phyloP scores from a whole-genome alignment of 352 stramenopile species.

The Phytophthora pluvialis region DNA sequence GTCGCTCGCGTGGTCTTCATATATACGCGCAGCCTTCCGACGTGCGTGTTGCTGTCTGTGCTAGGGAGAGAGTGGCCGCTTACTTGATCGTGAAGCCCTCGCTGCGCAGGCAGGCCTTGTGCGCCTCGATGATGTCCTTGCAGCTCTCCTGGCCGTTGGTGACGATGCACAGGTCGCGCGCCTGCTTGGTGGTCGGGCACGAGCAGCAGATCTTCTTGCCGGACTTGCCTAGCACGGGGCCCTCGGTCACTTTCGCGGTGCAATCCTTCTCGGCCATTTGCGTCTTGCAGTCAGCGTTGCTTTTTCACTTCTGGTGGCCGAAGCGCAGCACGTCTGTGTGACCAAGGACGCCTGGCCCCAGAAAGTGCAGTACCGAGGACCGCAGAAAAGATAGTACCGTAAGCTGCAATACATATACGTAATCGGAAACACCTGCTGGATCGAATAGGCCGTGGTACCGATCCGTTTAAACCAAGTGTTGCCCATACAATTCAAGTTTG shows the following conservation, averaged over 20 bases:
- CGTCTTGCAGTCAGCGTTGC: background rate
- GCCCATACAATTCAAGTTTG: background rate
- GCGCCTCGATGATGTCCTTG: conserved; percentile 96
- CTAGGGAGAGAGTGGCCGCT: background rate
- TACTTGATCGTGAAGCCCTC: conserved; percentile 97
- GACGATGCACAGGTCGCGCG: conserved; percentile 92
- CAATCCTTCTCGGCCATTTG: conserved; percentile 61
- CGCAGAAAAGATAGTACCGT: conserved; percentile 10
- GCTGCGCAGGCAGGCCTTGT: conserved; percentile 96
- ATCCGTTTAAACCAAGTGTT: background rate
- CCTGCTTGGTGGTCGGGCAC: conserved; percentile 97
- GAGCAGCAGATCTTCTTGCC: conserved; percentile 99
- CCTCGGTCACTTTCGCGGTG: conserved; percentile 27
- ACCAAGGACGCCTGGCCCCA: conserved; percentile 28
- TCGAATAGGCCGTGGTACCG: background rate
- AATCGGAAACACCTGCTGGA: conserved; percentile 8
- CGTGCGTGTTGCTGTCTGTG: conserved; percentile 7
- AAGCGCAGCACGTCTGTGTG: conserved; percentile 22
- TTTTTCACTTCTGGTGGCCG: conserved; percentile 29
- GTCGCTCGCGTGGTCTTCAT: conserved; percentile 30
- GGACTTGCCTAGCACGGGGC: conserved; percentile 90
- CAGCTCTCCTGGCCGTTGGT: conserved; percentile 93
- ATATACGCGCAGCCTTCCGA: conserved; percentile 30
- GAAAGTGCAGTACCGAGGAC: conserved; percentile 8
- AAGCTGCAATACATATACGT: background rate